Evolutionary conservation across 176 grass and related monocot species (phyloP).

Genomic region (Zea luxurians): DNA sequence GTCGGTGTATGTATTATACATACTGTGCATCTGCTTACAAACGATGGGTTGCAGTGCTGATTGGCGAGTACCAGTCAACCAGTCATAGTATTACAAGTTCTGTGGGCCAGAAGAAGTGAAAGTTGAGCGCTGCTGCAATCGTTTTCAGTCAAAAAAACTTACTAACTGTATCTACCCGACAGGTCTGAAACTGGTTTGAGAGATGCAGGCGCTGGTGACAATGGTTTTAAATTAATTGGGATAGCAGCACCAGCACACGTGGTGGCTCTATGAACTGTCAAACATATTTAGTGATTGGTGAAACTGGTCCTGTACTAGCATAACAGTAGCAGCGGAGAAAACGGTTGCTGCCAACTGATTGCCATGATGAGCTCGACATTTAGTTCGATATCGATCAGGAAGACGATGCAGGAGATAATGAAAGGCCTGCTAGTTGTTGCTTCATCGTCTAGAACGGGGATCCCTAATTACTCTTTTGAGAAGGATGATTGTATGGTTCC

Average conservation of each 20-base stretch:
- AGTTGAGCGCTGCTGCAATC: not conserved
- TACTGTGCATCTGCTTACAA: too few species aligned
- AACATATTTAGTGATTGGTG: not conserved
- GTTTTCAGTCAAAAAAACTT: not conserved
- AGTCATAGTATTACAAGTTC: slow-evolving; percentile 9
- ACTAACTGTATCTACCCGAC: not conserved
- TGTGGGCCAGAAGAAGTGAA: not conserved
- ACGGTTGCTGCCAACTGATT: slow-evolving; percentile 6
- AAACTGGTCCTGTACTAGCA: not conserved
- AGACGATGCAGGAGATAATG: not conserved
- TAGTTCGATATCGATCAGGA: not conserved
- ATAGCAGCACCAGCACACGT: not conserved
- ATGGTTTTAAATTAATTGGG: not conserved
- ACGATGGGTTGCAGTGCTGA: not conserved
- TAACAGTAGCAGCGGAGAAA: not conserved
- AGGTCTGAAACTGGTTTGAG: slow-evolving; percentile 9
- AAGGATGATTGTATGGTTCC: not conserved
- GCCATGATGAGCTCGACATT: not conserved
- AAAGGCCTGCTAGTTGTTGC: not conserved
- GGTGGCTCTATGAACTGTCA: slow-evolving; percentile 13
- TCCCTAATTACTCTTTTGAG: slow-evolving; percentile 31
- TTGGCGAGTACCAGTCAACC: not conserved
- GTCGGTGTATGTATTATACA: not conserved
- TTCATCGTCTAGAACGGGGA: slow-evolving; percentile 19
- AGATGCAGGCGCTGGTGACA: not conserved